Evolutionary conservation across 1,284 basidiomycete genomes (phyloP).

Genomic region (Cryptococcus sp.): DNA sequence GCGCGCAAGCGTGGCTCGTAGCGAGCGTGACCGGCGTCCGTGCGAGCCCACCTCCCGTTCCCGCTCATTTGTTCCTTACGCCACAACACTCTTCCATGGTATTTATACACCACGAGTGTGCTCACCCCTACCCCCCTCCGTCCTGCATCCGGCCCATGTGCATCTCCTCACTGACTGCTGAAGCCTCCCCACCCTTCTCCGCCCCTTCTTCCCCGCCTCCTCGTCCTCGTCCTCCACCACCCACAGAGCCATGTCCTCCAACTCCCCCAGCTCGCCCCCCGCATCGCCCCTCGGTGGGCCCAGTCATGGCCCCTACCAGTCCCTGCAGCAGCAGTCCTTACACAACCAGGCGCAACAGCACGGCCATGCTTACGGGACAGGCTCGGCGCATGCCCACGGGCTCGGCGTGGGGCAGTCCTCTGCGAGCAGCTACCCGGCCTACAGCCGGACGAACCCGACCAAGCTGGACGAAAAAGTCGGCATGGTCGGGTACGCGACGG

Average conservation of each 20-base stretch:
- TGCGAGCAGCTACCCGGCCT: conserved; percentile 5
- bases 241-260: conserved; percentile 28
- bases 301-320: conserved; percentile 19
- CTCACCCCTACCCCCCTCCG: not conserved
- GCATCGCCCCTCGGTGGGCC: conserved; percentile 17
- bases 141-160: not conserved
- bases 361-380: not conserved
- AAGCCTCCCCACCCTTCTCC: conserved; percentile 35
- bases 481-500: conserved; percentile 17
- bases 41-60: not conserved
- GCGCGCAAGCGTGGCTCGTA: too few species aligned
- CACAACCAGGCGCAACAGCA: conserved; percentile 6
- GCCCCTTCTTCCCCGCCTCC: conserved; percentile 19
- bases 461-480: conserved; percentile 21
- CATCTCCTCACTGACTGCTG: conserved; percentile 26
- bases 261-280: conserved; percentile 30
- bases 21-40: too few species aligned
- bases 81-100: too few species aligned
- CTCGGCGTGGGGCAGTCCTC: not conserved
- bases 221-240: not conserved
- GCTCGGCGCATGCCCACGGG: not conserved
- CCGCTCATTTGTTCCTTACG: not conserved
- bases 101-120: not conserved
- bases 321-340: conserved; percentile 10
- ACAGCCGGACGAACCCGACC: conserved; percentile 15